A percentile compares a stretch with the other conserved stretches of the same genome.
These are phyloP conservation scores for Phalaenopsis hybrid DNA, from an alignment of 116 monocot species.

Conservation along the genomic window DNA sequence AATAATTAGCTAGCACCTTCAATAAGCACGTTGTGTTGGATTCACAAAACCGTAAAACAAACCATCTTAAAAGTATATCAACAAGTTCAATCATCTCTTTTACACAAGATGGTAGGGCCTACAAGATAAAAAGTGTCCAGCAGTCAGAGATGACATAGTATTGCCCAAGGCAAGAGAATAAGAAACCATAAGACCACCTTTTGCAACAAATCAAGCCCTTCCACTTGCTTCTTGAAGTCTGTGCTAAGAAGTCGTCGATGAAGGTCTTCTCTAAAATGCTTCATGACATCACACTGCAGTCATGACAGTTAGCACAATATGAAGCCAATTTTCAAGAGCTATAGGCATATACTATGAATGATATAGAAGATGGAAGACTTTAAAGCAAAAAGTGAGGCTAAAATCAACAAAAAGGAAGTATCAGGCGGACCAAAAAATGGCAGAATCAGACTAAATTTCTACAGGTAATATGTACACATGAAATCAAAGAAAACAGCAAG, in stretches of 20 bases:
- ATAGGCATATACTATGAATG: background rate
- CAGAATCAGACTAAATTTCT: background rate
- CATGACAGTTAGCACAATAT: background rate
- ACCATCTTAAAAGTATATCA: conserved; percentile 96
- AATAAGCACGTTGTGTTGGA: conserved; percentile 96
- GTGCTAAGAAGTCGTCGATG: conserved; percentile 72
- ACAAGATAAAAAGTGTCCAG: conserved; percentile 3
- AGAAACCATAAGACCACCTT: conserved; percentile 41
- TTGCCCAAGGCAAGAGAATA: background rate
- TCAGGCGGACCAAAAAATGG: background rate
- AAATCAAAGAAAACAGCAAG: background rate
- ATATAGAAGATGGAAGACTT: background rate
- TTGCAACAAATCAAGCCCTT: conserved; percentile 91
- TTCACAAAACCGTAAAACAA: conserved; percentile 96
- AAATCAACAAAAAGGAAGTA: background rate
- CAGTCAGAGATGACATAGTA: background rate
- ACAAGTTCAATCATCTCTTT: conserved; percentile 92
- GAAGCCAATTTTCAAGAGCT: background rate
- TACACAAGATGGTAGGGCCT: conserved; percentile 73
- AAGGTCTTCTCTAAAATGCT: conserved; percentile 88
- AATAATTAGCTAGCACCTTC: conserved; percentile 47
- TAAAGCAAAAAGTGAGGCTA: background rate
- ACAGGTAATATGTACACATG: background rate
- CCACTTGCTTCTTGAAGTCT: conserved; percentile 99
- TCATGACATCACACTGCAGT: conserved; percentile 70